phyloP scores from a whole-genome alignment of 129 eudicot species.

The Pseudognaphalium luteoalbum region DNA sequence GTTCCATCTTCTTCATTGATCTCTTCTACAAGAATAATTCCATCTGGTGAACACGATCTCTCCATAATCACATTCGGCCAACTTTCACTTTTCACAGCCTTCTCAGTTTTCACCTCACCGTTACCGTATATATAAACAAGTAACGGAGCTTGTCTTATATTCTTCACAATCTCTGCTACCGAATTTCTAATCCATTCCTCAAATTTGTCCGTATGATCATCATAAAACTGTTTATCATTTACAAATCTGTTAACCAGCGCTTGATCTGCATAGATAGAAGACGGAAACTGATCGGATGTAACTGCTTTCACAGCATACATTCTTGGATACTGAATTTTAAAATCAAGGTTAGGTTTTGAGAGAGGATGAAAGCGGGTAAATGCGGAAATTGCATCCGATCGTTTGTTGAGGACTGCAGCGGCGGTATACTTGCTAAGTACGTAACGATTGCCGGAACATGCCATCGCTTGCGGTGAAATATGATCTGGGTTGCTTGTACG shows the following conservation, averaged over 20 bases:
- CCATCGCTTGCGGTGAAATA: conserved; percentile 15
- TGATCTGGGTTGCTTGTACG: conserved; percentile 13
- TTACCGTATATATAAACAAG: conserved; percentile 35
- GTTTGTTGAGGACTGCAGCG: conserved; percentile 1
- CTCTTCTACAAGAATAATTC: conserved; percentile 57
- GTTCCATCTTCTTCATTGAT: conserved; percentile 34
- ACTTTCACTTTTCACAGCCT: conserved; percentile 30
- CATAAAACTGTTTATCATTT: background rate
- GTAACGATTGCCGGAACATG: conserved; percentile 11
- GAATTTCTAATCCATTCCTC: conserved; percentile 44
- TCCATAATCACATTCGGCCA: conserved; percentile 38
- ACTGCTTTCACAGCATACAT: conserved; percentile 23
- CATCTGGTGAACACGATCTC: conserved; percentile 44
- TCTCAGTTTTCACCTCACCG: conserved; percentile 40
- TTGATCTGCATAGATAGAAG: background rate
- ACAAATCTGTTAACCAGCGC: background rate
- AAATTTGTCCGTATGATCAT: conserved; percentile 27
- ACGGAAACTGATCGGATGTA: background rate
- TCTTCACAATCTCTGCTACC: conserved; percentile 39
- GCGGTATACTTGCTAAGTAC: background rate
- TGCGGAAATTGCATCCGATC: conserved; percentile 3
- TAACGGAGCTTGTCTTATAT: conserved; percentile 38
- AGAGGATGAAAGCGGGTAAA: conserved; percentile 10
- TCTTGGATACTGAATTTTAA: background rate
- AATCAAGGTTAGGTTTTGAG: conserved; percentile 10